Conservation (phyloP, 2,329 filamentous ascomycete genomes). For the Sporothrix phasma region DNA sequence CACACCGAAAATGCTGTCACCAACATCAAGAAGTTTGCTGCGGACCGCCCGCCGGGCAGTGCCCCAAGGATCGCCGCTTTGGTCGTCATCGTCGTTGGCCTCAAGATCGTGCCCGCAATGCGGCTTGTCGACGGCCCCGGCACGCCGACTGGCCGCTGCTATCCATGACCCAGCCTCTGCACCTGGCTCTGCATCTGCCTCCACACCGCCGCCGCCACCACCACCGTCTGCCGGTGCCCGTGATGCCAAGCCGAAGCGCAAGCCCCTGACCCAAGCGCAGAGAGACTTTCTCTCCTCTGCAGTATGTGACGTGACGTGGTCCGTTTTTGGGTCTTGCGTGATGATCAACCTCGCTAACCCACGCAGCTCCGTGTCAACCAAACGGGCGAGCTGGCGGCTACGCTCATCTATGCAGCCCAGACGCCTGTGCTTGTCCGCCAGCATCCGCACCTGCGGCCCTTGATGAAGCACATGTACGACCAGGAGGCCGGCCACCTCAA, state of each 20-base stretch:
- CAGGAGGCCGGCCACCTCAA: constrained; percentile 82
- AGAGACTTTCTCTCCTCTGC: constrained; percentile 66
- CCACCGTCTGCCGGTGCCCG: background rate
- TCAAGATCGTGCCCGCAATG: constrained; percentile 14
- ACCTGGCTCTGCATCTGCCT: background rate
- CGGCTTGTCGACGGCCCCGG: constrained; percentile 13
- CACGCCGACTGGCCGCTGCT: constrained; percentile 13
- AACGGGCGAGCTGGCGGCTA: constrained; percentile 92
- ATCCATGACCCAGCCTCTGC: background rate
- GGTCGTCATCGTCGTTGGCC: background rate
- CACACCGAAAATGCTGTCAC: background rate
- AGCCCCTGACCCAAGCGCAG: constrained; percentile 59
- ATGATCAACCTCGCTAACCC: constrained; percentile 15
- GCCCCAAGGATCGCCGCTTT: background rate
- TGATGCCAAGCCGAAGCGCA: constrained; percentile 31
- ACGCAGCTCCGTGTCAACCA: constrained; percentile 82
- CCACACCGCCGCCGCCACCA: background rate
- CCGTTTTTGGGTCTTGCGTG: background rate
- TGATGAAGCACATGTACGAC: constrained; percentile 98
- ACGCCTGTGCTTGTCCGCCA: constrained; percentile 68
- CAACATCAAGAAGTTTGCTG: background rate
- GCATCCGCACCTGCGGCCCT: constrained; percentile 75
- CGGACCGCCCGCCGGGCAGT: constrained; percentile 2
- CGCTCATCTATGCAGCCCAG: constrained; percentile 86
- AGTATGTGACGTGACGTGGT: constrained; percentile 31